Evolutionary conservation across 2,329 filamentous ascomycete species (phyloP), one percentile per base, ranked within the genome.

Genomic region (Penicillium griseofulvum): DNA sequence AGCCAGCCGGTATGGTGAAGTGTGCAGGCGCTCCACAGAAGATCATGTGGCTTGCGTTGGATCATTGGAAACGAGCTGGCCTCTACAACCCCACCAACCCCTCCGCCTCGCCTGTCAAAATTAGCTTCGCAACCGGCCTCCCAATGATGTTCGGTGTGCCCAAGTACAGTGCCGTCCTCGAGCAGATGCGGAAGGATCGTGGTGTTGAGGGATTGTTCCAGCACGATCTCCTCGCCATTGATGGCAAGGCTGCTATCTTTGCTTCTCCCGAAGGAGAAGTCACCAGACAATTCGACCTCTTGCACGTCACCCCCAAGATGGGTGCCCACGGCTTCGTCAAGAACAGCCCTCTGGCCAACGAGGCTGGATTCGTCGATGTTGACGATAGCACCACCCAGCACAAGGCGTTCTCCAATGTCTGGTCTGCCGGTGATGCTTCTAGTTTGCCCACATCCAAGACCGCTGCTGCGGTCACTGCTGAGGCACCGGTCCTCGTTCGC

Each of bases 11-110:
- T 42, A 74, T 79, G 6, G 76, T 86, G 70, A 86, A 86, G 70
- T 86, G 83, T 58, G 83, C 83, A 2, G 83, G 83, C 41, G 83
- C 82, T 2, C 83, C 83, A 11, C 83, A 86, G 59, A 86, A 86
- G 71, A 73, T 80, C 64, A 81, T 86, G 81, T 86, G 83, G 83
- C 76, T 86, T 16, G 83, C 83, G 1, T 70, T 84, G 39, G 81
- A 85, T 64, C 70, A 82, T 68, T 86, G 83, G 83, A 83, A 80
- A 69, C 71, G 72, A 29, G 73, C 74, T 0, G 82, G 81, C 2
- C 66, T 82, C 4, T 85, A 84, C 68, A 66, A 78, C 51, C 63
- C 76, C 1, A 56, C 58, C 51, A 71, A 75, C 49, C 63, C 73
- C 0, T 63, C 73, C 1, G 44, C 47, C 6, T 82, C 80, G 0